A percentile compares a stretch with the other conserved stretches of the same genome.
These are phyloP conservation scores for Viola pubescens DNA, from an alignment of 441 rosid genomes.

Conservation along the genomic window DNA sequence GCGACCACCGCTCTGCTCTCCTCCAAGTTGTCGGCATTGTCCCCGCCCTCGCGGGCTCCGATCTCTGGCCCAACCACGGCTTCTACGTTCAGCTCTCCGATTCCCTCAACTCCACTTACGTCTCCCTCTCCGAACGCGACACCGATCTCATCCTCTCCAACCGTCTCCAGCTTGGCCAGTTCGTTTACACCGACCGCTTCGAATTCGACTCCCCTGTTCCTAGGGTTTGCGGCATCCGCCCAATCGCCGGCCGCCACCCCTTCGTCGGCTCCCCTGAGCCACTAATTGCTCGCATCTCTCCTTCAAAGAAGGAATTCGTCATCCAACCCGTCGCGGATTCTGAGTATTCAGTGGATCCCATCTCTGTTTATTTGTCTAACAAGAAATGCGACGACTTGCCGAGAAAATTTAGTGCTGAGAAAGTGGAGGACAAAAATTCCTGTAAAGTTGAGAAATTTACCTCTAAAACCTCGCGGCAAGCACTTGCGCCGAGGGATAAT, in stretches of 20 bases:
- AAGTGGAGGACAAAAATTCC: slow-evolving; percentile 8
- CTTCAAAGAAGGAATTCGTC: slow-evolving; percentile 65
- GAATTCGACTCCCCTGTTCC: slow-evolving; percentile 74
- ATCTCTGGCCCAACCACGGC: slow-evolving; percentile 86
- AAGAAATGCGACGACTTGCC: slow-evolving; percentile 27
- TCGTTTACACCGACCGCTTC: slow-evolving; percentile 74
- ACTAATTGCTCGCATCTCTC: slow-evolving; percentile 57
- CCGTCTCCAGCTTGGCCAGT: slow-evolving; percentile 92
- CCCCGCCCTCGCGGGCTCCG: slow-evolving; percentile 80
- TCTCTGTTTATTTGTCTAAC: slow-evolving; percentile 59
- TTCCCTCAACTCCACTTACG: slow-evolving; percentile 87
- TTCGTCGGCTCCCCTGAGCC: slow-evolving; percentile 74
- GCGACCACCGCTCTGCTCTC: slow-evolving; percentile 82
- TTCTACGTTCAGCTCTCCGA: slow-evolving; percentile 90
- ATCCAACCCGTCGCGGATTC: slow-evolving; percentile 70
- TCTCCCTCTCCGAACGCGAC: slow-evolving; percentile 83
- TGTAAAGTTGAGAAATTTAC: slow-evolving; percentile 11
- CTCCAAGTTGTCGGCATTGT: slow-evolving; percentile 85
- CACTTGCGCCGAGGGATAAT: slow-evolving; percentile 57
- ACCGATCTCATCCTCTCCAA: slow-evolving; percentile 79
- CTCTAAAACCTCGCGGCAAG: slow-evolving; percentile 29
- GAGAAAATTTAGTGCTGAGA: slow-evolving; percentile 4
- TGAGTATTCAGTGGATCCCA: slow-evolving; percentile 65
- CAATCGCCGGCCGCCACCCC: slow-evolving; percentile 75
- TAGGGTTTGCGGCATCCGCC: slow-evolving; percentile 66